Base-by-base conservation (phyloP, 2,329 filamentous ascomycete genomes). In the Sordariomycetes sp. region DNA sequence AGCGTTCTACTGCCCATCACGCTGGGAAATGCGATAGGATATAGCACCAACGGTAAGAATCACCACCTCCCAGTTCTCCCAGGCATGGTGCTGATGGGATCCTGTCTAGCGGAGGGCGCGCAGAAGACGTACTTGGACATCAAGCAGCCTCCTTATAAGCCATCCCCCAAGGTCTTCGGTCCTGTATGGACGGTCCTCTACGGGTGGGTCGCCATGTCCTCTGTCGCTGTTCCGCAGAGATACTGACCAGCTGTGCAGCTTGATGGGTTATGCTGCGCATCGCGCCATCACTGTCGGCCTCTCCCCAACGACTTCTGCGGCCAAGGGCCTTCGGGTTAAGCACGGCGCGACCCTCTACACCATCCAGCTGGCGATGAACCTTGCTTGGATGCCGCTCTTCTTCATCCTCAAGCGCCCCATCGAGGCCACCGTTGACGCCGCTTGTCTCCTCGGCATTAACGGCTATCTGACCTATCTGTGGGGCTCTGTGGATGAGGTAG, bases 301-400 rank as follows among this genome's bases (percentile, higher is more conserved):
- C 55, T 77, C 78, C 7, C 83, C 84, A n/a, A 68, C 78, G 46
- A 70, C 79, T 43, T 75, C 78, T 40, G 74, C 79, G 34, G 70
- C 73, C 46, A 81, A 80, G n/a, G 77, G 82, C 54, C 71, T 75
- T 40, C 73, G 82, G 58, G 83, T 87, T 57, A 81, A 82, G 68
- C 79, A 84, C 63, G 87, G 86, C 63, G 86, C 89, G 59, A 89
- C 87, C 0, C 79, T 97, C 34, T 97, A 96, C 76, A 89, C 88
- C 2, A 77, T 91, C 60, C 92, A 97, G 73, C 84, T 97, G 7
- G 88, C 80, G 12, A 78, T 97, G 56, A 97, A 97, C 70, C 76
- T 96, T 34, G 71, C 87, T 58, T 97, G 90, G 90, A 97, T 91
- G 82, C 93, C 93, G 14, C 80, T 97, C 12, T 97, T 97, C 80